Conservation (phyloP, 768 basidiomycete species). For the Phaffia australis region DNA sequence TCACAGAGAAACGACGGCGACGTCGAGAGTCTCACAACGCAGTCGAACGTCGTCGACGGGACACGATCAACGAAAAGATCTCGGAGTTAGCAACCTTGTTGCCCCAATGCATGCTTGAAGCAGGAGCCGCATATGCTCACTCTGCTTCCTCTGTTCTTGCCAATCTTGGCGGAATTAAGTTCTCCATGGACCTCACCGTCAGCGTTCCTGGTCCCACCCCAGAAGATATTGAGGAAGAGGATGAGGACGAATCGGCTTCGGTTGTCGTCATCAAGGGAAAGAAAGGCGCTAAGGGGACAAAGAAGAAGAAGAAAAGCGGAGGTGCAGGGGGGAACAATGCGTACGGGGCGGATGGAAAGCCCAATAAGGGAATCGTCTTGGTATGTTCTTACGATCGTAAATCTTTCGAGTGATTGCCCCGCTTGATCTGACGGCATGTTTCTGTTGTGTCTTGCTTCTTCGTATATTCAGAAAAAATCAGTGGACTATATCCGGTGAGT, state of each 20-base stretch:
- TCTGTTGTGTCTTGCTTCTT: too few relatives aligned
- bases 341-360: slow-evolving; percentile 49
- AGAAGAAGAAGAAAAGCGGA: slow-evolving; percentile 8
- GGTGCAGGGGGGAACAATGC: slow-evolving; percentile 9
- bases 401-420: too few relatives aligned
- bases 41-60: slow-evolving; percentile 72
- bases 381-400: too few relatives aligned
- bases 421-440: too few relatives aligned
- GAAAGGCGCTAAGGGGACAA: too few relatives aligned
- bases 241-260: too few relatives aligned
- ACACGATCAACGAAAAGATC: slow-evolving; percentile 95
- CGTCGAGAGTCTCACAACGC: slow-evolving; percentile 83
- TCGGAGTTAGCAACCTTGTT: slow-evolving; percentile 77
- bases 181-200: too few relatives aligned
- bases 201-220: too few relatives aligned
- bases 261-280: too few relatives aligned
- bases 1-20: slow-evolving; percentile 70
- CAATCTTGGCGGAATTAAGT: too few relatives aligned
- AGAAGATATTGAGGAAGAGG: too few relatives aligned
- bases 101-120: slow-evolving; percentile 40
- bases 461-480: slow-evolving; percentile 48
- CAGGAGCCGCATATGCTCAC: neutral
- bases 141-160: too few relatives aligned
- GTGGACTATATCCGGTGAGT: slow-evolving; percentile 52
- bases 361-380: slow-evolving; percentile 90